phyloP scores from a whole-genome alignment of 805 yeast species.

The Saccharomycopsis microspora region DNA sequence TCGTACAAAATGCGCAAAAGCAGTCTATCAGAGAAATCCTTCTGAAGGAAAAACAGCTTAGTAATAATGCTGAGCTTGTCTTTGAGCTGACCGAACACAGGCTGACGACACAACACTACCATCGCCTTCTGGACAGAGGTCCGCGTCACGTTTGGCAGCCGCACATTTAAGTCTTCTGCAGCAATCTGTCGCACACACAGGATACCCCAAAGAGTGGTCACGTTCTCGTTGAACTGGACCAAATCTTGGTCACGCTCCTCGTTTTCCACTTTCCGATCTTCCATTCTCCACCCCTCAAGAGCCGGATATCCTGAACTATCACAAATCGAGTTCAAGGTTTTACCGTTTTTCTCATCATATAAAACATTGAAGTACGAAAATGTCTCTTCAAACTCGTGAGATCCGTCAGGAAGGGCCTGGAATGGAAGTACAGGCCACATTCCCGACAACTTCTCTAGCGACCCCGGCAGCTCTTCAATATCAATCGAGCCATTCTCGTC shows the following conservation, averaged over 20 bases:
- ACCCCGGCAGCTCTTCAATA: conserved; percentile 23
- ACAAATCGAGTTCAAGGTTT: conserved; percentile 32
- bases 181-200: conserved; percentile 83
- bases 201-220: conserved; percentile 82
- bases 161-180: conserved; percentile 43
- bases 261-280: conserved; percentile 23
- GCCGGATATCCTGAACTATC: conserved; percentile 8
- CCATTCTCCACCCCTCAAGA: conserved; percentile 21
- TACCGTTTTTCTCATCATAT: conserved; percentile 43
- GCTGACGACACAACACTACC: conserved; percentile 76
- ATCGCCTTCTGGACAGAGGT: conserved; percentile 87
- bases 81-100: conserved; percentile 77
- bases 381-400: conserved; percentile 88
- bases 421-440: conserved; percentile 86
- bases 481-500: conserved; percentile 32
- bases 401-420: conserved; percentile 93
- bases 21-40: conserved; percentile 57
- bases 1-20: conserved; percentile 62
- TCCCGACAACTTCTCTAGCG: conserved; percentile 21
- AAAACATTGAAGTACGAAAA: conserved; percentile 81
- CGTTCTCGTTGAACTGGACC: conserved; percentile 19
- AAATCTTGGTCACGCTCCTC: conserved; percentile 1
- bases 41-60: conserved; percentile 73
- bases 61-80: conserved; percentile 89
- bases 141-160: conserved; percentile 60